Base-by-base conservation (phyloP, 1,284 basidiomycete genomes). In the Malassezia sympodialis region DNA sequence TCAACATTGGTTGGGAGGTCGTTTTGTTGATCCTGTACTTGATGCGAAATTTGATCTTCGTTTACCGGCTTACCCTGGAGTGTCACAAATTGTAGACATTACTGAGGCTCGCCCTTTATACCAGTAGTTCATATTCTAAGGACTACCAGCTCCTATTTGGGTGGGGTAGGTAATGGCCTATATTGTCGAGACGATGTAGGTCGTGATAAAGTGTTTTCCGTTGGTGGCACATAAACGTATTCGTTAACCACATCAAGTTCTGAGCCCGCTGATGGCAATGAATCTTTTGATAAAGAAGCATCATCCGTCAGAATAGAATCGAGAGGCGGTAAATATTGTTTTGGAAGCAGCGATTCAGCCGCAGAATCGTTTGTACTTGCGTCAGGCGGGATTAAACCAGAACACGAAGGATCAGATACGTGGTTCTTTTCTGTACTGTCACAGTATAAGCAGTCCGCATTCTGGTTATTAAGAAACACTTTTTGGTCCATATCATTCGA, bases 1-100 rank as follows among this genome's bases (percentile, higher is more conserved):
- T 24, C 88, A 90, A 8, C 94, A 98, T 79, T 96, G 89, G 75
- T 79, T 96, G 2, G 90, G 90, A 2, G 94, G 93, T 0, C 79
- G 93, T 49, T 98, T 98, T 72, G 81, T 96, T 15, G 83, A 88
- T n/a, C 56, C 61, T 17, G 54, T 53, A 19, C 32, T 67, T 7
- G 65, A 62, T 30, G 56, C 52, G 1, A 61, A 62, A 49, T 67
- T 63, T 43, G 63, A 61, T 31, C 54, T 71, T 4, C 49, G 56
- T 52, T 51, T 68, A 30, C 68, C 68, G 0, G 52, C 59, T 34
- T 72, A 72, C 44, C 66, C 59, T 2, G 67, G 58, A 1, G 59
- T 59, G 24, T 62, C 66, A 7, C 70, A 73, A 45, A 60, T 73
- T 14, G 65, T 74, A 2, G 68, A 73, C 32, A 69, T 74, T n/a